Evolutionary conservation across 2,329 filamentous ascomycete species (phyloP).

Genomic region (Chrysosphaeria jannelii): DNA sequence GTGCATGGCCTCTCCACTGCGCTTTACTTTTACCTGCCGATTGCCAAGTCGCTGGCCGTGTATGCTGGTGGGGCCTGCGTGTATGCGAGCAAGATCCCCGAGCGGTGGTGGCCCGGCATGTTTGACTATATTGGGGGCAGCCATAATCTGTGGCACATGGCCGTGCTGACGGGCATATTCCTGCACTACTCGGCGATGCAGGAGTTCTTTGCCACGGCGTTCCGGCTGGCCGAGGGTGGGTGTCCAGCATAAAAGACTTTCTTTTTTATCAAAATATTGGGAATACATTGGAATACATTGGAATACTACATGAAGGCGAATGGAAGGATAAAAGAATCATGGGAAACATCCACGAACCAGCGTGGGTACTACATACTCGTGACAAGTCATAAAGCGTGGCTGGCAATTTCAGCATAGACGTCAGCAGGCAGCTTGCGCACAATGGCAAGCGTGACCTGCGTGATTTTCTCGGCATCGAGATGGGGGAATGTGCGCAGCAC

Average conservation of each 20-base stretch:
- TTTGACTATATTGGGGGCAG: conserved; percentile 91
- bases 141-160: conserved; percentile 93
- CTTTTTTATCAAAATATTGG: no score
- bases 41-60: conserved; percentile 59
- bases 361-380: no score
- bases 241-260: conserved; percentile 25
- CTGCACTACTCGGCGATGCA: conserved; percentile 96
- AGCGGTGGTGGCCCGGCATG: conserved; percentile 70
- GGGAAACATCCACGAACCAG: no score
- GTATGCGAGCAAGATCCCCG: conserved; percentile 77
- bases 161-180: conserved; percentile 81
- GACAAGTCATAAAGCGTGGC: conserved; percentile 54
- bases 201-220: conserved; percentile 60
- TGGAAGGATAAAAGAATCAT: no score
- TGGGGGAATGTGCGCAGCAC: conserved; percentile 67
- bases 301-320: no score
- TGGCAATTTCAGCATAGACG: conserved; percentile 68
- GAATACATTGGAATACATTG: no score
- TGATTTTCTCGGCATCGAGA: conserved; percentile 57
- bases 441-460: conserved; percentile 57
- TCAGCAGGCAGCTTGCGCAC: conserved; percentile 75
- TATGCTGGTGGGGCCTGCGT: conserved; percentile 64
- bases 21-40: conserved; percentile 65
- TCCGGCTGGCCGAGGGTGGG: conserved; percentile 31
- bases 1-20: conserved; percentile 56